Base-by-base conservation (phyloP, 345 rosid genomes). In the Eucalyptus dawsonii region DNA sequence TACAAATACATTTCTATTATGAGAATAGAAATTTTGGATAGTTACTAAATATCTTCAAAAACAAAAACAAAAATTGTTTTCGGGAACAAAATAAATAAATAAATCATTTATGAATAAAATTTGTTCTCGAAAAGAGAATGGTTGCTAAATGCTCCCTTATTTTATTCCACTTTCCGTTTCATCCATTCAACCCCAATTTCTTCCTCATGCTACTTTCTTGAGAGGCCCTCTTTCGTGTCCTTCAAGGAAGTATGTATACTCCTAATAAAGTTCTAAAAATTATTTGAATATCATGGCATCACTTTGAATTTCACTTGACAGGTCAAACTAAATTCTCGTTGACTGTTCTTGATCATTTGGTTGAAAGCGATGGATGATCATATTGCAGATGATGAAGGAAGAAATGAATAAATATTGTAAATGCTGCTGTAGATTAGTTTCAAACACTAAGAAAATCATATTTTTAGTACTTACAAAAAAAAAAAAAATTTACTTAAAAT, bases 101-200 rank as follows among this genome's bases (percentile, higher is more conserved):
- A 19, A 53, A 53, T 53, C 1, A 53, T 53, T 53, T 19, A 19
- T 19, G 10, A 53, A 0, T 53, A 53, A 19, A 53, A 53, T 0
- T 53, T 19, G 10, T 19, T 53, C 0, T 53, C 5, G 5, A 1
- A 53, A 53, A 53, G 0, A 53, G 1, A 53, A 53, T 53, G 24
- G 0, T 3, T 53, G 1, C 2, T 21, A 53, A 53, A 0, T 0
- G 0, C 34, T 34, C 10, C 24, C 58, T 65, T 65, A 65, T n/a
- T n/a, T 3, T 65, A 8, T 65, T 65, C 37, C 76, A 7, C 76
- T 65, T n/a, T 65, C 3, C 0, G 7, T 19, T 37, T 21, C 83
- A 37, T 76, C 47, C 47, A 76, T 76, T 19, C 40, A 19, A 72
- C 81, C 81, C 45, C 25, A 37, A 37, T 19, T 72, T 72, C 27